Percentiles rank a stretch among this genome's conserved stretches.
Conservation (phyloP, 257 asterid genomes). For the Sherardia arvensis region DNA sequence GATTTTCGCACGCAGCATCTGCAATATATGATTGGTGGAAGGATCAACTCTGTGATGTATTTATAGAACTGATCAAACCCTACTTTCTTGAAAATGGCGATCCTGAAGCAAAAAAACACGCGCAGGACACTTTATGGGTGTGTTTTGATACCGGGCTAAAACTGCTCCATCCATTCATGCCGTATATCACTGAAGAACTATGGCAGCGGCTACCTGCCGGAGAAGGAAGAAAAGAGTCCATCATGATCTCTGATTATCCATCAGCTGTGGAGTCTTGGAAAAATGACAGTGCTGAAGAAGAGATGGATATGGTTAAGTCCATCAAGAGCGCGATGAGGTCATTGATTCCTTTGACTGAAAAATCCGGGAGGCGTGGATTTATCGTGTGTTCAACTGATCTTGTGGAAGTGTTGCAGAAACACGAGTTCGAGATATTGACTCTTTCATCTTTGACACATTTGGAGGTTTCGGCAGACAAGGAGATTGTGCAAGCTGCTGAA, state of each 20-base stretch:
- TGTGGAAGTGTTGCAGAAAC: conserved; percentile 35
- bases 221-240: conserved; percentile 57
- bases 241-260: conserved; percentile 78
- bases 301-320: conserved; percentile 58
- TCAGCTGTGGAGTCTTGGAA: conserved; percentile 65
- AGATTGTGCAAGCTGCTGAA: conserved; percentile 41
- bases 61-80: conserved; percentile 88
- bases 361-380: conserved; percentile 67
- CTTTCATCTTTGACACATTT: conserved; percentile 38
- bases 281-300: conserved; percentile 53
- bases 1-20: conserved; percentile 81
- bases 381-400: conserved; percentile 56
- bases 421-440: conserved; percentile 59
- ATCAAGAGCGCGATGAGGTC: conserved; percentile 62
- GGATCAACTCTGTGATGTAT: conserved; percentile 84
- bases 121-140: conserved; percentile 85
- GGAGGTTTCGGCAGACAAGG: conserved; percentile 55
- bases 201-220: conserved; percentile 95
- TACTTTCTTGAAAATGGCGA: conserved; percentile 41
- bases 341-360: conserved; percentile 62
- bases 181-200: conserved; percentile 82
- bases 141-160: conserved; percentile 81
- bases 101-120: conserved; percentile 46
- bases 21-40: conserved; percentile 88
- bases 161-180: conserved; percentile 95